Base-by-base conservation (phyloP, 2,329 filamentous ascomycete species). In the Colletotrichum phormii region DNA sequence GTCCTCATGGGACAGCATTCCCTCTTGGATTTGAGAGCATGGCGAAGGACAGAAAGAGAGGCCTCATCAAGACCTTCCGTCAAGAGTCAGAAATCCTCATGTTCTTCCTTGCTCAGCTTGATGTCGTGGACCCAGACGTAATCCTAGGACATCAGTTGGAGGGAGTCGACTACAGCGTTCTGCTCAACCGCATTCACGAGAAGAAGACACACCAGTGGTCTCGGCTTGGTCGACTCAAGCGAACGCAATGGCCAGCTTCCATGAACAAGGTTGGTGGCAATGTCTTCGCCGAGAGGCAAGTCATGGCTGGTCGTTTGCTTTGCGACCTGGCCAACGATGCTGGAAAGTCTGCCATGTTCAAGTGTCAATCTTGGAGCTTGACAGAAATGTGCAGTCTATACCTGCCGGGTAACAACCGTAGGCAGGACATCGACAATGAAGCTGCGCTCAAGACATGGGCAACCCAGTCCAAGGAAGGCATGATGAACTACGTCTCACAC, bases 321-420 rank as follows among this genome's bases (percentile, higher is more conserved):
- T 98, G 97, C 81, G 97, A 99, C 84, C 87, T 98, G 72, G 95
- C 93, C 71, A 99, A 99, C 81, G 97, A 99, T 77, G 94, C 97
- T 79, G 97, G 97, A 82, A 98, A 98, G 86, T 98, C 96, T 12
- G 90, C 95, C 76, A 98, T 98, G 96, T 92, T 90, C 78, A 98
- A 97, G 84, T 99, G 97, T 82, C 96, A 98, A 82, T 97, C 95
- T 3, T 99, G 97, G 97, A 98, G 94, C 81, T 87, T 99, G 82
- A 97, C 96, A 2, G 97, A 99, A 82, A 99, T 99, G 95, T 97
- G 95, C 81, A 94, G 92, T 75, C 88, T 98, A 18, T 97, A 98
- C 76, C 91, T 99, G 5, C 89, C 91, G 37, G 90, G 90, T 31
- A 90, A 90, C 69, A 92, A 92, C 79, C 87, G 87, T 54, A 93